phyloP scores from a whole-genome alignment of 495 filamentous ascomycete genomes.

The Penicillium lividum region DNA sequence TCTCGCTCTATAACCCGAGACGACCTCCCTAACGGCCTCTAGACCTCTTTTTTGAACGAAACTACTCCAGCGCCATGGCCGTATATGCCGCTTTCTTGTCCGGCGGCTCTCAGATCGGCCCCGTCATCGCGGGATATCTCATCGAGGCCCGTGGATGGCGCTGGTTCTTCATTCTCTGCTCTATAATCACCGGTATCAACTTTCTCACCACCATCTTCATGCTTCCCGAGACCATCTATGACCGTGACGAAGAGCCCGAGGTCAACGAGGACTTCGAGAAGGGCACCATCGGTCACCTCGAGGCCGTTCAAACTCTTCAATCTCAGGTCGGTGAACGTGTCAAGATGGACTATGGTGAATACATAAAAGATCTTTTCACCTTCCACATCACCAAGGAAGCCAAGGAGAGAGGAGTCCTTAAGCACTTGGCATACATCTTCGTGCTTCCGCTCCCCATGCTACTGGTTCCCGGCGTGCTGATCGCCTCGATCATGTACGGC shows the following conservation, averaged over 20 bases:
- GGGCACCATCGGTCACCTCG: constrained; percentile 19
- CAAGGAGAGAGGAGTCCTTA: constrained; percentile 18
- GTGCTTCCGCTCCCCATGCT: constrained; percentile 37
- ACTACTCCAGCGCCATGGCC: constrained; percentile 45
- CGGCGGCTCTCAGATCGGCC: constrained; percentile 36
- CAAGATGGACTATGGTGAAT: constrained; percentile 24
- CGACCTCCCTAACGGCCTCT: neutral
- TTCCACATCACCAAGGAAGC: constrained; percentile 28
- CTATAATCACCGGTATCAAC: constrained; percentile 32
- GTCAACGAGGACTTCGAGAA: constrained; percentile 22
- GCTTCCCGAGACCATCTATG: constrained; percentile 33
- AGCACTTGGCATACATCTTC: constrained; percentile 25
- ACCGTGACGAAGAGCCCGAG: too few species aligned
- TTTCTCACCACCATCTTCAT: constrained; percentile 31
- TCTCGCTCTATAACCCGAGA: neutral
- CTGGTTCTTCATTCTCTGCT: constrained; percentile 38
- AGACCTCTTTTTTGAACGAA: constrained; percentile 42
- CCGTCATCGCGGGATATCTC: constrained; percentile 35
- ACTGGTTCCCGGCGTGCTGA: constrained; percentile 28
- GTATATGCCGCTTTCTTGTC: constrained; percentile 37
- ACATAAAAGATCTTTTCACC: constrained; percentile 33
- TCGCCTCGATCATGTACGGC: constrained; percentile 39
- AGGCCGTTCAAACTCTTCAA: constrained; percentile 15
- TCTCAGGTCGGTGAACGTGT: constrained; percentile 16
- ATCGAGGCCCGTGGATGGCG: constrained; percentile 34